Evolutionary conservation across 140 eudicot genomes (phyloP).

Genomic region (Senecio squalidus): DNA sequence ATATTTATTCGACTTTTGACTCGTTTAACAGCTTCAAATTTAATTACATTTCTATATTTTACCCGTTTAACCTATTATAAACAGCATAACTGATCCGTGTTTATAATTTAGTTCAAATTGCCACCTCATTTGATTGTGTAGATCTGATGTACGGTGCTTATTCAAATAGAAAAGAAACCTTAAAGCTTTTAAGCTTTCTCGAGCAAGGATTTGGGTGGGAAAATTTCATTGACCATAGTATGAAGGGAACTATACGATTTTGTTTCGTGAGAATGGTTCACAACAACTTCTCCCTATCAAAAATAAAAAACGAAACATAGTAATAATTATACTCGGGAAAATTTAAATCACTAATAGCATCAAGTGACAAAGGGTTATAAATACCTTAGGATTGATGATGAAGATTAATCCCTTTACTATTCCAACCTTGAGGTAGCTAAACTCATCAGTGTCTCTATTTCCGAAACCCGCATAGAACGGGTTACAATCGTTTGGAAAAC

Average conservation of each 20-base stretch:
- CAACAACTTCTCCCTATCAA: conserved; percentile 77
- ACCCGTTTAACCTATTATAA: too few species aligned
- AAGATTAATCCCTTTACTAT: conserved; percentile 77
- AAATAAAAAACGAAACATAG: conserved; percentile 8
- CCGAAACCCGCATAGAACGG: conserved; percentile 97
- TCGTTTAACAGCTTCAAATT: too few species aligned
- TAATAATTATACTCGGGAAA: not conserved
- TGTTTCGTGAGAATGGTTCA: conserved; percentile 56
- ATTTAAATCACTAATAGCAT: not conserved
- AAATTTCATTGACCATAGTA: conserved; percentile 64
- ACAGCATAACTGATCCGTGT: too few species aligned
- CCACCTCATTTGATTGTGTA: too few species aligned
- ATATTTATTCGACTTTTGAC: too few species aligned
- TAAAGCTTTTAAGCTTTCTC: conserved; percentile 38
- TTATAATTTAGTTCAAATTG: too few species aligned
- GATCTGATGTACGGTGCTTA: too few species aligned
- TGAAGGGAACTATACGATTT: conserved; percentile 75
- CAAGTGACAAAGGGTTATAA: not conserved
- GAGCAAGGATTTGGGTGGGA: conserved; percentile 46
- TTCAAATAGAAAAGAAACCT: too few species aligned
- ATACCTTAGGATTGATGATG: conserved; percentile 90
- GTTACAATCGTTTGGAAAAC: conserved; percentile 67
- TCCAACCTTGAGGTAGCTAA: conserved; percentile 93
- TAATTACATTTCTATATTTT: too few species aligned
- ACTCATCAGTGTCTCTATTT: conserved; percentile 90